These are phyloP conservation scores for Cochlearia excelsa DNA, from an alignment of 345 rosid species.

Conservation along the genomic window DNA sequence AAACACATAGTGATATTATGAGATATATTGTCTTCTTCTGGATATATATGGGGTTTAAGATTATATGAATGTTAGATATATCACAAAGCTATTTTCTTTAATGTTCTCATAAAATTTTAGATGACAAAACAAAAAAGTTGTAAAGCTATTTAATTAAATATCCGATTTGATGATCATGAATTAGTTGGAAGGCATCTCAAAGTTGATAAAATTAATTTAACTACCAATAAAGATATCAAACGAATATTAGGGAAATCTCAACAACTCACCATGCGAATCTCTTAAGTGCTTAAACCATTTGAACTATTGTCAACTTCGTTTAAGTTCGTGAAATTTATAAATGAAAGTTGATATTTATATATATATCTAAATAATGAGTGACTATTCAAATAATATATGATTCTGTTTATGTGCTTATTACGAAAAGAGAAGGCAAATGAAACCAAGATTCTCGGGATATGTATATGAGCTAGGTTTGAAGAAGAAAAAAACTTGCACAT, in stretches of 20 bases:
- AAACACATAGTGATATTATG: too few relatives aligned
- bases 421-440: constrained; percentile 21
- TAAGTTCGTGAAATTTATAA: constrained; percentile 8
- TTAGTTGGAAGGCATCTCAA: constrained; percentile 25
- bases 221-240: constrained; percentile 26
- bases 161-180: constrained; percentile 20
- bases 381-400: neutral
- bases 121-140: neutral
- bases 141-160: neutral
- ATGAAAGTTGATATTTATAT: constrained; percentile 2
- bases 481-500: too few relatives aligned
- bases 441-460: constrained; percentile 31
- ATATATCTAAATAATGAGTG: constrained; percentile 9
- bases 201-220: constrained; percentile 2
- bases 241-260: constrained; percentile 34
- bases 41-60: neutral
- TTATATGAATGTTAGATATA: too few relatives aligned
- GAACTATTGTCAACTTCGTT: constrained; percentile 29
- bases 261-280: constrained; percentile 35
- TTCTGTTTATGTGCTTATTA: constrained; percentile 7
- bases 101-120: too few relatives aligned
- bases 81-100: too few relatives aligned
- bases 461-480: neutral
- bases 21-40: neutral
- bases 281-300: constrained; percentile 26